These are phyloP conservation scores for Chlamydomonas incerta DNA, from an alignment of 139 green algal species.

Conservation along the genomic window DNA sequence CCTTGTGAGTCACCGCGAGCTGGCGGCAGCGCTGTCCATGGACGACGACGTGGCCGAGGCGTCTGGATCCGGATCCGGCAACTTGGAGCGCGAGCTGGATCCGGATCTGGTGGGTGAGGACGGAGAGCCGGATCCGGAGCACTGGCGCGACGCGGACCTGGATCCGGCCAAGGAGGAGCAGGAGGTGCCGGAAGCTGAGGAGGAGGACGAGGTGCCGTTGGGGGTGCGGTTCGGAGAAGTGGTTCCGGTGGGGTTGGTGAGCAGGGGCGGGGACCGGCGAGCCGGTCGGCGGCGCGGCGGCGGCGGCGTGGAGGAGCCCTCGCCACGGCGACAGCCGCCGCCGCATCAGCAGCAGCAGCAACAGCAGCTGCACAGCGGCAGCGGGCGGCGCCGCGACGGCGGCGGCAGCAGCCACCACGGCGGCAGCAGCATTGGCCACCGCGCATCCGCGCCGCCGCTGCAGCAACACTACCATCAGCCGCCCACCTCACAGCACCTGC, in stretches of 20 bases:
- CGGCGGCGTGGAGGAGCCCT: neutral
- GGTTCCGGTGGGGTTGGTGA: neutral
- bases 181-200: slow-evolving; percentile 8
- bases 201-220: neutral
- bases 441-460: no score
- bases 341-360: neutral
- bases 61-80: neutral
- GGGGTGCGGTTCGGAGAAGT: no score
- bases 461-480: no score
- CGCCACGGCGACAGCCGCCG: no score
- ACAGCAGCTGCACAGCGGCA: neutral
- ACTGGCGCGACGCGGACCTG: slow-evolving; percentile 30
- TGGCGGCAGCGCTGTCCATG: slow-evolving; percentile 37
- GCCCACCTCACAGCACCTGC: no score
- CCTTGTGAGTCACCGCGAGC: slow-evolving; percentile 25
- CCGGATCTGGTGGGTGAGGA: slow-evolving; percentile 17
- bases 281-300: neutral
- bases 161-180: slow-evolving; percentile 21
- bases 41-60: slow-evolving; percentile 37
- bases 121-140: neutral
- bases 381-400: neutral
- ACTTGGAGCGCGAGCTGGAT: neutral
- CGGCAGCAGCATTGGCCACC: neutral
- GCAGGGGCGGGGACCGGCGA: no score
- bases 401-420: neutral